Percentiles rank a stretch among this genome's conserved stretches.
These are phyloP conservation scores for Cladophialophora immunda DNA, from an alignment of 2,329 filamentous ascomycete genomes.

Conservation along the genomic window DNA sequence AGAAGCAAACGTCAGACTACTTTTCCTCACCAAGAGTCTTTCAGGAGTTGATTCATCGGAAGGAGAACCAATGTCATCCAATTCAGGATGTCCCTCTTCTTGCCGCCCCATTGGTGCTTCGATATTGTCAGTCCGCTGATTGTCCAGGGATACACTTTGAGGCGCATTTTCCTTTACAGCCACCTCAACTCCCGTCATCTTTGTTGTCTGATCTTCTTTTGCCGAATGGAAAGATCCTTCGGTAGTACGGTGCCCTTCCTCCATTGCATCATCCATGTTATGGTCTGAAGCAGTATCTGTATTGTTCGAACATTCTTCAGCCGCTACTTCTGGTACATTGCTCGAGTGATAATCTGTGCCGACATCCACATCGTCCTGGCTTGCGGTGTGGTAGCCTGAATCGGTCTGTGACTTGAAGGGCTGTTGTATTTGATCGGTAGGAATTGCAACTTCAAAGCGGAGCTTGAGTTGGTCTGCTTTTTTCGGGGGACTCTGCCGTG, in stretches of 20 bases:
- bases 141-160: constrained; percentile 46
- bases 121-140: background rate
- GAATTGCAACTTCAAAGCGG: constrained; percentile 43
- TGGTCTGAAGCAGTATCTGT: constrained; percentile 43
- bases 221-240: constrained; percentile 59
- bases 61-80: constrained; percentile 58
- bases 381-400: constrained; percentile 59
- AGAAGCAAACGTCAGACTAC: constrained; percentile 92
- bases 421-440: constrained; percentile 45
- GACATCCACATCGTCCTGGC: constrained; percentile 52
- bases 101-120: constrained; percentile 33
- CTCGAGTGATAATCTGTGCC: constrained; percentile 37
- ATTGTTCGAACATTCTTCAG: background rate
- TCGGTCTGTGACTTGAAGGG: constrained; percentile 54
- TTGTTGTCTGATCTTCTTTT: constrained; percentile 45
- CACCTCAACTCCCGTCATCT: constrained; percentile 40
- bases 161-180: constrained; percentile 23
- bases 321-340: constrained; percentile 26
- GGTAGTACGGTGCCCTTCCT: constrained; percentile 47
- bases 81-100: constrained; percentile 46
- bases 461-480: constrained; percentile 47
- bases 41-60: constrained; percentile 58
- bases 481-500: constrained; percentile 44
- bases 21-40: constrained; percentile 82
- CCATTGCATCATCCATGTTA: constrained; percentile 46